A percentile compares a stretch with the other conserved stretches of the same genome.
Evolutionary conservation across 768 basidiomycete species (phyloP).

Genomic region (Paxillus rubicundulus): DNA sequence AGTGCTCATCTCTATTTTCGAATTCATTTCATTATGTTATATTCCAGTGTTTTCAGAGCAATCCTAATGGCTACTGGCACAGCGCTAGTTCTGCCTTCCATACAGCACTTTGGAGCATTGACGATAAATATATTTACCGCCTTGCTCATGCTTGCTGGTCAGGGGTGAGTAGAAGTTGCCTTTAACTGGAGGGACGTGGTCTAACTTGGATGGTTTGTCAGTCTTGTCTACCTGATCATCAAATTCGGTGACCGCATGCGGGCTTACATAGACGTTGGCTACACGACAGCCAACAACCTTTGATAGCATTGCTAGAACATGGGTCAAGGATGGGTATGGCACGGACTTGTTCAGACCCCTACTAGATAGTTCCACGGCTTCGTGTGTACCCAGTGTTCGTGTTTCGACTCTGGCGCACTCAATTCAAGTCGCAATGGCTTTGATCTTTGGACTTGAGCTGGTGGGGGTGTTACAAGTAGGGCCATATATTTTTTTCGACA

Average conservation of each 20-base stretch:
- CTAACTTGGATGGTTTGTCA: conserved; percentile 18
- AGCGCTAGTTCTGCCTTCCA: conserved; percentile 48
- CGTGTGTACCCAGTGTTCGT: too few relatives aligned
- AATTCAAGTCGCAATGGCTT: too few relatives aligned
- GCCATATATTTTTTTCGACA: too few relatives aligned
- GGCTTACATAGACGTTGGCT: conserved; percentile 50
- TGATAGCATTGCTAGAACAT: conserved; percentile 9
- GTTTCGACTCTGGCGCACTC: too few relatives aligned
- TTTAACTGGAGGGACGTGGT: neutral
- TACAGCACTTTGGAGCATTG: conserved; percentile 47
- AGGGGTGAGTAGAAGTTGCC: conserved; percentile 38
- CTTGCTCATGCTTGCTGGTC: conserved; percentile 43
- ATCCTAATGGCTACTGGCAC: conserved; percentile 44
- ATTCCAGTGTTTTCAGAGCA: conserved; percentile 46
- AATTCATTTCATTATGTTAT: neutral
- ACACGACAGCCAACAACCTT: conserved; percentile 40
- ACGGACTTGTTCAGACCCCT: too few relatives aligned
- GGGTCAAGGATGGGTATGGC: too few relatives aligned
- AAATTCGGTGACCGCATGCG: conserved; percentile 52
- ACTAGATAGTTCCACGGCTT: too few relatives aligned
- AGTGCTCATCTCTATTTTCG: conserved; percentile 9
- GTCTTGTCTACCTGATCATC: conserved; percentile 46
- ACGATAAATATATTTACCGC: conserved; percentile 45
- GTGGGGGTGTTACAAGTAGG: too few relatives aligned
- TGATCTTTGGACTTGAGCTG: too few relatives aligned